phyloP scores from a whole-genome alignment of 768 basidiomycete species.

The Daedaleopsis sinensis region DNA sequence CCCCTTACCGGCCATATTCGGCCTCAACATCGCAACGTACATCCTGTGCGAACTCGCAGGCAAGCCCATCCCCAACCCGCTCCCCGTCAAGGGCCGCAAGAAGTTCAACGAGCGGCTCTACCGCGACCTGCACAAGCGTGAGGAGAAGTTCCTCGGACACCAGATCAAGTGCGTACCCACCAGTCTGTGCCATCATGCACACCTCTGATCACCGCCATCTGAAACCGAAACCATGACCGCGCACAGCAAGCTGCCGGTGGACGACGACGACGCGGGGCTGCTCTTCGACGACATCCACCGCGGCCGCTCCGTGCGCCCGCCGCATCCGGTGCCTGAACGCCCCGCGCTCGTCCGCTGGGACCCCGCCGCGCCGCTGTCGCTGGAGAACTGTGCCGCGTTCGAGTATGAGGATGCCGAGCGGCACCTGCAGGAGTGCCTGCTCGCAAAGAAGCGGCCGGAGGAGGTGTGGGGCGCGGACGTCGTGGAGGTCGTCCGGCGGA shows the following conservation, averaged over 20 bases:
- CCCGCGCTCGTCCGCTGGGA: slow-evolving; percentile 88
- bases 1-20: slow-evolving; percentile 89
- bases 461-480: slow-evolving; percentile 76
- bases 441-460: slow-evolving; percentile 37
- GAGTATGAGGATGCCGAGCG: slow-evolving; percentile 73
- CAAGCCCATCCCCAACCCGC: slow-evolving; percentile 80
- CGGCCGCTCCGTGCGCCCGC: slow-evolving; percentile 78
- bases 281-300: slow-evolving; percentile 88
- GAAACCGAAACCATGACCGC: not conserved
- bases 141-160: slow-evolving; percentile 64
- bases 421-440: slow-evolving; percentile 53
- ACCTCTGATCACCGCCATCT: not conserved
- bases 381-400: slow-evolving; percentile 88
- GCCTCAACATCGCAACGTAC: slow-evolving; percentile 87
- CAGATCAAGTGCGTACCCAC: slow-evolving; percentile 52
- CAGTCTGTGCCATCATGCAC: not conserved
- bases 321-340: slow-evolving; percentile 69
- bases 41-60: slow-evolving; percentile 85
- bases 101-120: slow-evolving; percentile 84
- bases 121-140: slow-evolving; percentile 74
- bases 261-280: slow-evolving; percentile 80
- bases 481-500: slow-evolving; percentile 55
- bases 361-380: slow-evolving; percentile 55
- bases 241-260: slow-evolving; percentile 71
- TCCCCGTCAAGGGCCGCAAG: slow-evolving; percentile 83